These are phyloP conservation scores for Cyclotella sp. DNA, from an alignment of 108 stramenopile genomes.

Conservation along the genomic window DNA sequence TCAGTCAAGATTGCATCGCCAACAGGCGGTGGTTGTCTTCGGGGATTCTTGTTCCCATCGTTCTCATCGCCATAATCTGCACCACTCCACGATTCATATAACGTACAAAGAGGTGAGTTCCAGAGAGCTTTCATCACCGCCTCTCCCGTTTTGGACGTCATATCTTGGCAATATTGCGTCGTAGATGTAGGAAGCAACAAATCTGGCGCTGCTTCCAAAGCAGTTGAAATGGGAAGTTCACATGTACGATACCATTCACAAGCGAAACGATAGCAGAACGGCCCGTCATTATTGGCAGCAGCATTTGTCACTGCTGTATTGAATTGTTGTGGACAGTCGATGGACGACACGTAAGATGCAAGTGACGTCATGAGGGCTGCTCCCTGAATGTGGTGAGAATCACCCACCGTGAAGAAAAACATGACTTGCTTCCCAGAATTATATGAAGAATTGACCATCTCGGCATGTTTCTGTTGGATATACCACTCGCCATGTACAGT, in stretches of 20 bases:
- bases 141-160: slow-evolving; percentile 81
- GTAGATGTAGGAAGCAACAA: slow-evolving; percentile 71
- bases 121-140: slow-evolving; percentile 87
- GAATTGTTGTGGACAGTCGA: slow-evolving; percentile 16
- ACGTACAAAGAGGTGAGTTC: slow-evolving; percentile 86
- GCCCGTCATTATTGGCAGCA: slow-evolving; percentile 54
- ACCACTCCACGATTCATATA: slow-evolving; percentile 79
- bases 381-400: slow-evolving; percentile 85
- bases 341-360: slow-evolving; percentile 54
- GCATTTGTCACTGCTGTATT: slow-evolving; percentile 15
- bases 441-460: slow-evolving; percentile 66
- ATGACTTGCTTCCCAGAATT: slow-evolving; percentile 76
- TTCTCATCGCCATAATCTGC: slow-evolving; percentile 60
- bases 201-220: slow-evolving; percentile 82
- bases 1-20: slow-evolving; percentile 73
- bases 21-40: slow-evolving; percentile 58
- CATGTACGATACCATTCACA: slow-evolving; percentile 90
- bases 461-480: slow-evolving; percentile 76
- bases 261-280: slow-evolving; percentile 67
- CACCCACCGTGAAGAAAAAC: slow-evolving; percentile 86
- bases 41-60: background rate
- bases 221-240: slow-evolving; percentile 80
- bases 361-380: slow-evolving; percentile 77
- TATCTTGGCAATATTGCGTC: slow-evolving; percentile 84
- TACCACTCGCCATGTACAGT: slow-evolving; percentile 84